These are phyloP conservation scores for Lactifluus pinguis DNA, from an alignment of 768 basidiomycete species.

Conservation along the genomic window DNA sequence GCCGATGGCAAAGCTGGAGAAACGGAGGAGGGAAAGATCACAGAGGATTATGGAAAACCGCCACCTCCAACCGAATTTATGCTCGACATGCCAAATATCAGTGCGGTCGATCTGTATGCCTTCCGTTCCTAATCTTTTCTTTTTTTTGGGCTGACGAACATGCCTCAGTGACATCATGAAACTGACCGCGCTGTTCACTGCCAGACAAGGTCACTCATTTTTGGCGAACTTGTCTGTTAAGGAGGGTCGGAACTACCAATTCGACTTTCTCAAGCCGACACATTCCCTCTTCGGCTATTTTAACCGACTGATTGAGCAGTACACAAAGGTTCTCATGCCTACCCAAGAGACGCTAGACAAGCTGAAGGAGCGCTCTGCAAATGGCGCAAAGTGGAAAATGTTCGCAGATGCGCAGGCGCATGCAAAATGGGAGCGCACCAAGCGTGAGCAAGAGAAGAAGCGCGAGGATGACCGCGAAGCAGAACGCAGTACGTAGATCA, in stretches of 20 bases:
- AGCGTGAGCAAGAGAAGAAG: slow-evolving; percentile 77
- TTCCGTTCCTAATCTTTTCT: background rate
- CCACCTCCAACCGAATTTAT: slow-evolving; percentile 79
- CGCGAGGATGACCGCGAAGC: slow-evolving; percentile 88
- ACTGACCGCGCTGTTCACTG: slow-evolving; percentile 91
- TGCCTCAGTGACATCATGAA: slow-evolving; percentile 81
- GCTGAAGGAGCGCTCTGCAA: slow-evolving; percentile 55
- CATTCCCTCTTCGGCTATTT: slow-evolving; percentile 97
- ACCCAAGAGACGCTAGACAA: slow-evolving; percentile 62
- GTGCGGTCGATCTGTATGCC: slow-evolving; percentile 83
- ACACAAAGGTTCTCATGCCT: slow-evolving; percentile 83
- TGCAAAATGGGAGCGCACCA: slow-evolving; percentile 83
- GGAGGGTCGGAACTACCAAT: slow-evolving; percentile 95
- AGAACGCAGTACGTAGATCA: slow-evolving; percentile 59
- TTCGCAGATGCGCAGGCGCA: slow-evolving; percentile 68
- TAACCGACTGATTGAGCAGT: slow-evolving; percentile 95
- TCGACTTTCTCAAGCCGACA: slow-evolving; percentile 92
- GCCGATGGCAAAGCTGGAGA: slow-evolving; percentile 4
- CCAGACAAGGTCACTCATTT: slow-evolving; percentile 81
- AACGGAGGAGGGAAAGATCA: slow-evolving; percentile 2
- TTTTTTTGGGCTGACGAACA: background rate
- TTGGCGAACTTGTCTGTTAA: slow-evolving; percentile 73
- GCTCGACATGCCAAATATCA: slow-evolving; percentile 80
- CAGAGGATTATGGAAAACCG: slow-evolving; percentile 55
- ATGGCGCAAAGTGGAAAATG: slow-evolving; percentile 65